Base-by-base conservation (phyloP, 2,329 filamentous ascomycete genomes). In the Pseudocercospora musae region DNA sequence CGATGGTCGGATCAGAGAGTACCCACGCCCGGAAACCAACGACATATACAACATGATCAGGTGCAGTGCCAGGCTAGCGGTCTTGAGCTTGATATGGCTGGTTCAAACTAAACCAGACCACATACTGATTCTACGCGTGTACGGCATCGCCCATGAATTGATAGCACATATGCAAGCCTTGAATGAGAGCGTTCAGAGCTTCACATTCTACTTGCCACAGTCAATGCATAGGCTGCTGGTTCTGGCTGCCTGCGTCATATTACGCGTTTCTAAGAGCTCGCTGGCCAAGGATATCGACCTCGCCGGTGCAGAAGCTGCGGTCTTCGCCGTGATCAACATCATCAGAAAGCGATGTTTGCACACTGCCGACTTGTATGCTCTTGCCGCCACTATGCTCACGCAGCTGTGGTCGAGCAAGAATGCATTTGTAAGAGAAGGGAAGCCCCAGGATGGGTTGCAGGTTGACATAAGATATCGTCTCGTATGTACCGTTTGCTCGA, bases 351-450 rank as follows among this genome's bases (percentile, higher is more conserved):
- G 58, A 29, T 29, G 25, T 25, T 15, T 55, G 21, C 40, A 44
- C 15, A 15, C 40, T 18, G 55, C 23, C 20, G 58, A 60, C 29
- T 20, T 60, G 8, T 49, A 46, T 21, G 37, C 58, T 9, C 23
- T 55, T 25, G 37, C 50, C 23, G 29, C 37, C 9, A 21, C 15
- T 8, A 49, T 60, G 37, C 31, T 60, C 6, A 46, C 58, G 6
- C 49, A 60, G 27, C 15, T 60, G n/a, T 60, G 58, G 58, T 29
- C 58, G 15, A 60, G 58, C 50, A 60, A 55, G 40, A 60, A 60
- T 13, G 58, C 50, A 27, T 60, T 60, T 23, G 25, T 49, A 7
- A 40, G 50, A 21, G 49, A 60, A n/a, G 58, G 58, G 15, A 56
- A 56, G 18, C 33, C 50, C 4, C 58, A 60, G 29, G 57, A 60